Conservation (phyloP, 306 rosid genomes). For the Rubus idaeus region DNA sequence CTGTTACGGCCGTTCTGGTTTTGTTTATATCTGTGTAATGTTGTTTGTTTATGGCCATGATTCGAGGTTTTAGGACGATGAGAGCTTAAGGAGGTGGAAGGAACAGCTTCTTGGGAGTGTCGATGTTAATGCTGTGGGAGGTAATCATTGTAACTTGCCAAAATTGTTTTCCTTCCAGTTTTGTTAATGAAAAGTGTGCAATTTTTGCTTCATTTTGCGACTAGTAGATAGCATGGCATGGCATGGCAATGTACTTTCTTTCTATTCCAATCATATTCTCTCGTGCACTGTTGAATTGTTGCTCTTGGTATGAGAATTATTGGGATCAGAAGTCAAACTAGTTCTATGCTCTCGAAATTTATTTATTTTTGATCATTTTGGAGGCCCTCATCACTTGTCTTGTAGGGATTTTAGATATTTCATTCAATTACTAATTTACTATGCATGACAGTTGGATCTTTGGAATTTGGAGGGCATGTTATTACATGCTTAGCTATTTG, state of each 20-base stretch:
- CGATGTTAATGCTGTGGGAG: slow-evolving; percentile 80
- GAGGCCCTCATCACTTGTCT: too few relatives aligned
- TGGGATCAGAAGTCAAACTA: neutral
- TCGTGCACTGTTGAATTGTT: too few relatives aligned
- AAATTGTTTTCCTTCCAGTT: slow-evolving; percentile 5
- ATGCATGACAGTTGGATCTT: neutral
- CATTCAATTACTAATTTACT: neutral
- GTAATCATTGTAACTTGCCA: slow-evolving; percentile 32
- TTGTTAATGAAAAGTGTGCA: neutral
- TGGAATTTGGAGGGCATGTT: neutral
- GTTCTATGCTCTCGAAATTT: neutral
- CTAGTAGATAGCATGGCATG: too few relatives aligned
- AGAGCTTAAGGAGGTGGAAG: slow-evolving; percentile 95
- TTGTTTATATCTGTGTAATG: slow-evolving; percentile 11
- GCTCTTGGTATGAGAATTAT: neutral
- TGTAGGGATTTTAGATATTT: too few relatives aligned
- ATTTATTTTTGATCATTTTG: neutral
- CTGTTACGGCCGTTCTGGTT: neutral
- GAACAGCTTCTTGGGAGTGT: slow-evolving; percentile 98
- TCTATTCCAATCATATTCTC: too few relatives aligned
- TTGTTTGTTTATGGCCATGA: slow-evolving; percentile 2
- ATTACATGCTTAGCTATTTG: neutral
- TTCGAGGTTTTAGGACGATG: slow-evolving; percentile 68
- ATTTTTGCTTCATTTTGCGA: neutral
- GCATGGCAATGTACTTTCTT: too few relatives aligned